Base-by-base conservation (phyloP, 148 eudicot species). In the Diospyros kaki region DNA sequence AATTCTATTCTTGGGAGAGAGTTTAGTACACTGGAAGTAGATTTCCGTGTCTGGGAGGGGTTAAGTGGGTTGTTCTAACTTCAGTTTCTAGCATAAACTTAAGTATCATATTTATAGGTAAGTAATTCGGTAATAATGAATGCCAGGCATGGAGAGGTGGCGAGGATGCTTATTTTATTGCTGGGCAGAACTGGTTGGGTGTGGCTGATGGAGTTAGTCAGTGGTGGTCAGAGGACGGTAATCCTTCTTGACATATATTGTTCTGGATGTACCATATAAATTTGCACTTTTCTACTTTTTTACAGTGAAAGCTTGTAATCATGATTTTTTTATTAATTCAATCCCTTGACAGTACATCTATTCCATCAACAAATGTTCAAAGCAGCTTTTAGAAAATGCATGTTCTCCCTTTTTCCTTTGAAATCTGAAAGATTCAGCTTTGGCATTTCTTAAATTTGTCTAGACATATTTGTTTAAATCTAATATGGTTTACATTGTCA, bases 111-210 rank as follows among this genome's bases (percentile, higher is more conserved):
- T 82, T 28, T 28, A 28, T 28, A 28, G 28, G 71, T 77, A 73
- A 87, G 91, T 94, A 87, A 91, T 94, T 66, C 78, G 72, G 68
- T 69, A 85, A 75, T 84, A 88, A 88, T 94, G 79, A 87, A 87
- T 91, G 86, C 93, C 97, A 94, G 98, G 98, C 81, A 73, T 91
- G 85, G 89, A 80, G 95, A 94, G 98, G 97, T 94, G 91, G 87
- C 73, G 91, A 84, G 83, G 98, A 90, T 87, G 90, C 91, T 55
- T 88, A 84, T 78, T 90, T 91, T 81, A 72, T 90, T 61, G 75
- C 84, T 65, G 82, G 72, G 54, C 73, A 80, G 46, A 87, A 86
- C 62, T 94, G 97, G 95, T 72, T 91, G 69, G 97, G 97, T 66
- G 95, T 94, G 83, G 98, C 95, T 64, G 92, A 87, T 84, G 94